Conservation (phyloP, 2,329 filamentous ascomycete genomes). For the Magnaporthiopsis rhizophila region DNA sequence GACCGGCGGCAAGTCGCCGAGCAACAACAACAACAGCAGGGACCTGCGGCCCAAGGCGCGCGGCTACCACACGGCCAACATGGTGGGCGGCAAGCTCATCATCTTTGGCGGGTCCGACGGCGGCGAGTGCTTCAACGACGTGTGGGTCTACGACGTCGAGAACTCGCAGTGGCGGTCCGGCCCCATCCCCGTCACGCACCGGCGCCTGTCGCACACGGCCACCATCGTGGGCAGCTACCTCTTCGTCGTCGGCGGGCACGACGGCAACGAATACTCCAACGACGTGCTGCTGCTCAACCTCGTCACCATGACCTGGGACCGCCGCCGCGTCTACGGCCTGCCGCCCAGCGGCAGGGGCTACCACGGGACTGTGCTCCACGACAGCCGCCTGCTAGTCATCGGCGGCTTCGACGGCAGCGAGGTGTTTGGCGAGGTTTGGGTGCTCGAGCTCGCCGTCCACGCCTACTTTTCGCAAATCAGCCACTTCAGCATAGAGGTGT, state of each 20-base stretch:
- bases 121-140: constrained; percentile 64
- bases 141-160: constrained; percentile 66
- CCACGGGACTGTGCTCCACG: constrained; percentile 58
- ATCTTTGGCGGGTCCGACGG: constrained; percentile 64
- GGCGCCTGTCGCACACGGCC: constrained; percentile 59
- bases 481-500: constrained; percentile 63
- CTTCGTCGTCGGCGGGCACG: constrained; percentile 63
- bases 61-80: constrained; percentile 66
- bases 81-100: constrained; percentile 65
- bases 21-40: constrained; percentile 13
- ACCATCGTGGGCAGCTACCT: constrained; percentile 64
- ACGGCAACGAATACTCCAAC: constrained; percentile 62
- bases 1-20: constrained; percentile 8
- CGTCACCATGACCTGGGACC: constrained; percentile 68
- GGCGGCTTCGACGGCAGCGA: constrained; percentile 61
- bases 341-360: constrained; percentile 58
- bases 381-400: constrained; percentile 55
- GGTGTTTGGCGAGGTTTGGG: constrained; percentile 60
- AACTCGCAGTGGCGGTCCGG: constrained; percentile 51
- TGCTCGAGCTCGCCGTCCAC: constrained; percentile 61
- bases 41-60: constrained; percentile 51
- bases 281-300: constrained; percentile 62
- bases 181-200: constrained; percentile 50
- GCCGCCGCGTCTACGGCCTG: constrained; percentile 54
- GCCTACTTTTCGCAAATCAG: constrained; percentile 68